Evolutionary conservation across 495 filamentous ascomycete species (phyloP).

Genomic region (Tuber melanosporum): DNA sequence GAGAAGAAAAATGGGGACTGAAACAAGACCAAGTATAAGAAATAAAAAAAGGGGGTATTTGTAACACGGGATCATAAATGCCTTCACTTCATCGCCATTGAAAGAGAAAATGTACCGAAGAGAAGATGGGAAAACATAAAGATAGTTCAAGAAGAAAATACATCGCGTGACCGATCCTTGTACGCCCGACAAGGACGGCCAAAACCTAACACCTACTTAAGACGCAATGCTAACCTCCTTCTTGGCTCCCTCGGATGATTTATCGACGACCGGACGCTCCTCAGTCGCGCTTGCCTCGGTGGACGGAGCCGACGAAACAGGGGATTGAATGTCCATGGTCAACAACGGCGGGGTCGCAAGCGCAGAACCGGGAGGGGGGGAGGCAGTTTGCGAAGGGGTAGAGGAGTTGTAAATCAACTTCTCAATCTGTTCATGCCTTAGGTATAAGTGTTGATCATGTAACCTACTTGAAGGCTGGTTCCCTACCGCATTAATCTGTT

Average conservation of each 20-base stretch:
- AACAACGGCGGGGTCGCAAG: slow-evolving; percentile 48
- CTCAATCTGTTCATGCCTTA: slow-evolving; percentile 39
- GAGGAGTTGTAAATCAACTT: slow-evolving; percentile 42
- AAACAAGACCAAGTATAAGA: slow-evolving; percentile 17
- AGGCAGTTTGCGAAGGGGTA: slow-evolving; percentile 41
- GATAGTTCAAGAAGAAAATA: slow-evolving; percentile 16
- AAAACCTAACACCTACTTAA: slow-evolving; percentile 12
- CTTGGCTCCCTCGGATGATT: slow-evolving; percentile 17
- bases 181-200: neutral
- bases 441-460: slow-evolving; percentile 8
- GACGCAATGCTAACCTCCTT: slow-evolving; percentile 18
- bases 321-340: slow-evolving; percentile 47
- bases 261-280: slow-evolving; percentile 40
- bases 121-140: slow-evolving; percentile 30
- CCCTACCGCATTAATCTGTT: slow-evolving; percentile 56
- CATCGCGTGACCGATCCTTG: slow-evolving; percentile 15
- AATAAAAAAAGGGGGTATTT: slow-evolving; percentile 27
- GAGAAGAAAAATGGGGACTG: slow-evolving; percentile 19
- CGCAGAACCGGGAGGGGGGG: slow-evolving; percentile 43
- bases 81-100: slow-evolving; percentile 26
- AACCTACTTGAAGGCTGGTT: slow-evolving; percentile 16
- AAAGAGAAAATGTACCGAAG: slow-evolving; percentile 37
- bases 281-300: slow-evolving; percentile 45
- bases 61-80: slow-evolving; percentile 39
- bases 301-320: slow-evolving; percentile 49